Evolutionary conservation across 2,329 filamentous ascomycete genomes (phyloP), one percentile per base, ranked within the genome.

Genomic region (Pseudogymnoascus sp.): DNA sequence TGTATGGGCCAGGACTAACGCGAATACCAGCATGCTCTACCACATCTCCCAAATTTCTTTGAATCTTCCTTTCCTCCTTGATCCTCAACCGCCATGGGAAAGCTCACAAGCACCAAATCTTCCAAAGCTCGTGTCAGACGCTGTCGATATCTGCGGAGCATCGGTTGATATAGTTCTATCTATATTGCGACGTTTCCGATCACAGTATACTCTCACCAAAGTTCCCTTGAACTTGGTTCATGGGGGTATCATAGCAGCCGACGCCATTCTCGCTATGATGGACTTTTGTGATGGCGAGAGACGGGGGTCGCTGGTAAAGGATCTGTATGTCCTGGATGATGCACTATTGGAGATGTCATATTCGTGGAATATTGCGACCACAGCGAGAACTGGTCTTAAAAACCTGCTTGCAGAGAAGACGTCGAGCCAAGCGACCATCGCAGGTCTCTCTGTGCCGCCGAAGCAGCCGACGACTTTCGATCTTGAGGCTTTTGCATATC

Each of bases 171-270:
- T 50, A 6, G 61, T 63, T 15, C 4, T 62, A 2, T 64, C 63
- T 3, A 64, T 65, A 35, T 10, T 64, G n/a, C 64, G 46, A 23
- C 64, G 64, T n/a, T 64, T 64, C 26, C 64, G 62, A 56, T 23
- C 63, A 11, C 63, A 65, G n/a, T 37, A 65, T 33, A 42, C 33
- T 1, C 60, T 65, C 11, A 62, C 29, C 42, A 60, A 40, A 11
- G 63, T 46, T 2, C 63, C 64, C 2, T 50, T 65, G 2, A 11
- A 29, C 23, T 65, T 65, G 31, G 64, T 64, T 31, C 60, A 65
- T 9, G 64, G 64, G 10, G 33, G 50, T 15, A 65, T 65, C 42
- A 64, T 11, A 13, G 64, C 64, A 11, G 40, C 40, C n/a, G 63
- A 65, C 26, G 63, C 60, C n/a, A 60, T 53, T 23, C 23, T 65